Evolutionary conservation across 73 alveolate genomes (phyloP).

Genomic region (Paramecium bursaria): DNA sequence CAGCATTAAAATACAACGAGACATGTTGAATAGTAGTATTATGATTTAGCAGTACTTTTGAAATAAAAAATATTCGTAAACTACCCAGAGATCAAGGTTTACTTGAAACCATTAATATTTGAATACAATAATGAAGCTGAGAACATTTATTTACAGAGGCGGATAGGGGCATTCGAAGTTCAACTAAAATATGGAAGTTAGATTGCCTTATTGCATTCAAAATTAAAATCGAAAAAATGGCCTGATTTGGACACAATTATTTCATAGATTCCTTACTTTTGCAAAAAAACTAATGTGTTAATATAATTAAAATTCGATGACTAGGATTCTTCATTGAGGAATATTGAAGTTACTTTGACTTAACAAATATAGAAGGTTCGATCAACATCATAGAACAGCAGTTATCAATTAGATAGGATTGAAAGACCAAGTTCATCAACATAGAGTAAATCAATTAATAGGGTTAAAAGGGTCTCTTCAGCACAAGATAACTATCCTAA

Average conservation of each 20-base stretch:
- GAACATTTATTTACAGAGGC: background rate
- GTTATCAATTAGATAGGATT: background rate
- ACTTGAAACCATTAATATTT: conserved; percentile 43
- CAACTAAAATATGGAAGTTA: background rate
- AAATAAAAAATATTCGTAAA: conserved; percentile 6
- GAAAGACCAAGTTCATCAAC: conserved; percentile 17
- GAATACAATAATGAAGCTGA: background rate
- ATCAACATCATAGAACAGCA: conserved; percentile 3
- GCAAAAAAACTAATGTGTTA: conserved; percentile 22
- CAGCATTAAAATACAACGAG: conserved; percentile 37
- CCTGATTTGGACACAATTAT: conserved; percentile 13
- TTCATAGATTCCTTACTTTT: background rate
- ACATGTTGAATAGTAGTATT: conserved; percentile 35
- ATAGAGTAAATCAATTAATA: background rate
- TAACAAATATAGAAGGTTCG: background rate
- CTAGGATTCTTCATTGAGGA: background rate
- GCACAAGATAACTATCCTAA: no score
- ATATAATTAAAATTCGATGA: conserved; percentile 15
- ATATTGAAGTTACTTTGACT: background rate
- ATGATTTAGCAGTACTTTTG: background rate
- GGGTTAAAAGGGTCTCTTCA: no score
- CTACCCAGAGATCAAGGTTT: conserved; percentile 53
- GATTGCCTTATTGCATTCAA: background rate
- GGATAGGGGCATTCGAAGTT: conserved; percentile 49
- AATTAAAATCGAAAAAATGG: conserved; percentile 27